Base-by-base conservation (phyloP, 2,329 filamentous ascomycete species). In the Chaetomiaceae sp. region DNA sequence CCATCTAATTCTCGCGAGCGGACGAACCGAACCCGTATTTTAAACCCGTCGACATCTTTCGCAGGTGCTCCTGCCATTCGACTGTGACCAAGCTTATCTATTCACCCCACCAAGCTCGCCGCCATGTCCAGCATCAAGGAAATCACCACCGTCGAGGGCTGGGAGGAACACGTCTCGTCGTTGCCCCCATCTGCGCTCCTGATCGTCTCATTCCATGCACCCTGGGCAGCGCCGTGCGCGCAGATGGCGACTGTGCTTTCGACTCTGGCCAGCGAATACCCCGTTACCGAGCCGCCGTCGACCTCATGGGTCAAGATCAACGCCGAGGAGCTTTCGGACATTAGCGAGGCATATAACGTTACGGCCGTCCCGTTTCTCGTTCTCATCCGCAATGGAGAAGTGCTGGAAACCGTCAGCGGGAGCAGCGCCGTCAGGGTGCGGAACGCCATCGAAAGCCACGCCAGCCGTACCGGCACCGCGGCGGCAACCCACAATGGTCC, bases 171-270 rank as follows among this genome's bases (percentile, higher is more conserved):
- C 65, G 74, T 88, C 56, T 74, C 77, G 56, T 76, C 81, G 37
- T 76, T 91, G 13, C 80, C 87, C 10, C 65, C 85, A 2, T 79
- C 83, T 14, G 82, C 87, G 14, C 81, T 96, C 54, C 77, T 92
- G 56, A 78, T 96, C 64, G 82, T 95, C 65, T 96, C 91, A 68
- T 99, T 99, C 77, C 87, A 97, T 69, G 90, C 93, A 17, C 87
- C 91, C 59, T 99, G 93, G 93, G 93, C 93, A 25, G 90, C 90
- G 53, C 93, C 93, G 40, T 97, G 93, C 76, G 84, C 87, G 57
- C 90, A 96, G 72, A 97, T 97, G 91, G 82, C 81, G 60, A 87
- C 84, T 44, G 87, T 97, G 61, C 82, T 99, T 58, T 78, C 81
- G 65, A 86, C 89, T 19, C 87, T 99, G 58, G 91, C 92, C 58